Percentiles rank a stretch among this genome's conserved stretches.
phyloP scores from a whole-genome alignment of 2,329 filamentous ascomycete species.

The Alternaria atra region DNA sequence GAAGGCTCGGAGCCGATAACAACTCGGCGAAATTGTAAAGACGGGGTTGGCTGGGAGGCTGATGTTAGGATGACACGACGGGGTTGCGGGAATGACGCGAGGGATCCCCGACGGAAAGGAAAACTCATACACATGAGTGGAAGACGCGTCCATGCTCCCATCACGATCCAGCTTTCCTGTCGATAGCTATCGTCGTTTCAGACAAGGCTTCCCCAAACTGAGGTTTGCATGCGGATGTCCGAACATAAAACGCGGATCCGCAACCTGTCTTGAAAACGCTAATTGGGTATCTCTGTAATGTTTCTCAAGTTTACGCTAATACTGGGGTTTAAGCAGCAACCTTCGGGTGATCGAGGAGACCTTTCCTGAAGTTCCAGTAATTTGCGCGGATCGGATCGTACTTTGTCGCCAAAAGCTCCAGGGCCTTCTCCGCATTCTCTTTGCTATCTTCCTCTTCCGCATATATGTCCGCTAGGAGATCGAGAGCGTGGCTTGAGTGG shows the following conservation, averaged over 20 bases:
- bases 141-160: constrained; percentile 15
- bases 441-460: constrained; percentile 61
- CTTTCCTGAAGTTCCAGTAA: constrained; percentile 86
- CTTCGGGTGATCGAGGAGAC: constrained; percentile 37
- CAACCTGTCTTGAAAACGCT: constrained; percentile 27
- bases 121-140: constrained; percentile 20
- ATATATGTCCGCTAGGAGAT: constrained; percentile 75
- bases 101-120: constrained; percentile 30
- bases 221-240: background rate
- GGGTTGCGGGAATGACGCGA: constrained; percentile 28
- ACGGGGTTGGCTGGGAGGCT: constrained; percentile 17
- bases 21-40: constrained; percentile 21
- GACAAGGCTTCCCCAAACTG: constrained; percentile 7
- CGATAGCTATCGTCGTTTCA: constrained; percentile 18
- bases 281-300: constrained; percentile 35
- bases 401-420: constrained; percentile 78
- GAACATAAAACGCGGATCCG: constrained; percentile 24
- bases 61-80: constrained; percentile 16
- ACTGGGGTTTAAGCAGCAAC: constrained; percentile 30
- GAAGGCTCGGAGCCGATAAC: constrained; percentile 24
- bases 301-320: constrained; percentile 8
- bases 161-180: constrained; percentile 21
- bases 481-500: constrained; percentile 70
- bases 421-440: constrained; percentile 71
- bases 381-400: constrained; percentile 92